Conservation (phyloP, 176 grass and related monocot genomes). For the Avena atlantica region DNA sequence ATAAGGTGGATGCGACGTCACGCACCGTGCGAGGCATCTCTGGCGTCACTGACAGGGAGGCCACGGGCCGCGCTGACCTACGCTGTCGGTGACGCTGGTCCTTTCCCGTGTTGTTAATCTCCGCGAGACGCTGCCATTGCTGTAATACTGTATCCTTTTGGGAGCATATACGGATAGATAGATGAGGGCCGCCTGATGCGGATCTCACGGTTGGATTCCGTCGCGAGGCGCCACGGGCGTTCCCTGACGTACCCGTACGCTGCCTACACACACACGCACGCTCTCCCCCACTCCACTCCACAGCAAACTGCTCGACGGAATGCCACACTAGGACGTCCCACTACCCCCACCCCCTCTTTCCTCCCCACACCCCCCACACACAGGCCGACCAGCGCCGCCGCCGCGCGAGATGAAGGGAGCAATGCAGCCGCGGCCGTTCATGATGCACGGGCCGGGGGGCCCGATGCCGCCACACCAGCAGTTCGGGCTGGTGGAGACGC, state of each 20-base stretch:
- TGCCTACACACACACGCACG: not conserved
- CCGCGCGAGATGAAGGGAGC: constrained; percentile 57
- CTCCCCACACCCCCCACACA: not conserved
- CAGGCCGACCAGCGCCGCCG: constrained; percentile 29
- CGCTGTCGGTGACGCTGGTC: not conserved
- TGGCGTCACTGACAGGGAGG: not conserved
- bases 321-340: constrained; percentile 37
- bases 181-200: not conserved
- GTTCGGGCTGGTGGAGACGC: constrained; percentile 82
- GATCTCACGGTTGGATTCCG: constrained; percentile 8
- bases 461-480: constrained; percentile 58
- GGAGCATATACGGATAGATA: not conserved
- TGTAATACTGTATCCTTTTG: not conserved
- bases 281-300: not conserved
- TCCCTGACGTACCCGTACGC: not conserved
- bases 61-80: not conserved
- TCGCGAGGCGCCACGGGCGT: not conserved
- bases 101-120: too few relatives aligned
- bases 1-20: too few relatives aligned
- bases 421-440: constrained; percentile 55
- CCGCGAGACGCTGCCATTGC: too few relatives aligned
- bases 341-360: not conserved
- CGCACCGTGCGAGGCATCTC: not conserved
- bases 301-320: constrained; percentile 36
- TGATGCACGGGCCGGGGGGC: constrained; percentile 50